Evolutionary conservation across 768 basidiomycete genomes (phyloP).

Genomic region (Ephemerocybe angulata): DNA sequence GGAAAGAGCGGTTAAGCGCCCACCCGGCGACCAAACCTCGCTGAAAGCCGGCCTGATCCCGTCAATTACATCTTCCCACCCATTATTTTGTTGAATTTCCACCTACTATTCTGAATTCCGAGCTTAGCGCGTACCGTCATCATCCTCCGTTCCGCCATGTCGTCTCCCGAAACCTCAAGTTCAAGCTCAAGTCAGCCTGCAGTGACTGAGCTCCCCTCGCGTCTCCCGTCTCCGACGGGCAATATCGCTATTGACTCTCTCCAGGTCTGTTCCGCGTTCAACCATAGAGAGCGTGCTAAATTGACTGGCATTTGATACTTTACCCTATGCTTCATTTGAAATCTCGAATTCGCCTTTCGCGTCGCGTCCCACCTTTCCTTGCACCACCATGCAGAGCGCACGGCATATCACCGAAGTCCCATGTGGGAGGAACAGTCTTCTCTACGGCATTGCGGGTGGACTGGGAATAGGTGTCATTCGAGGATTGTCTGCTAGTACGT

Average conservation of each 20-base stretch:
- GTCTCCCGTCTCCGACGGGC: constrained; percentile 36
- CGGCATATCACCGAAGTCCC: constrained; percentile 66
- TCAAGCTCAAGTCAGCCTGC: constrained; percentile 4
- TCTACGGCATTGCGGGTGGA: constrained; percentile 79
- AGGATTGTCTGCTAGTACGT: constrained; percentile 60
- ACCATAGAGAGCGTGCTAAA: neutral
- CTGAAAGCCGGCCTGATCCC: constrained; percentile 1
- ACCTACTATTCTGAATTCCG: too few species aligned
- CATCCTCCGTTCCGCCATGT: too few species aligned
- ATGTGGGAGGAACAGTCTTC: constrained; percentile 70
- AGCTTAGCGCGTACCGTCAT: too few species aligned
- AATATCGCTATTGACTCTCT: constrained; percentile 33
- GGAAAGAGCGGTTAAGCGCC: too few species aligned
- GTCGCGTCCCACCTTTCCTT: neutral
- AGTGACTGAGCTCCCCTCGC: constrained; percentile 29
- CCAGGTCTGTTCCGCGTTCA: constrained; percentile 21
- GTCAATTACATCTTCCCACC: constrained; percentile 6
- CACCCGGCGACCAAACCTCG: too few species aligned
- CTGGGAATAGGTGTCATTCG: constrained; percentile 73
- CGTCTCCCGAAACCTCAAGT: too few species aligned
- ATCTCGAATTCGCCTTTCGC: neutral
- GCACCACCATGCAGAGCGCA: constrained; percentile 40
- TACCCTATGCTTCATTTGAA: neutral
- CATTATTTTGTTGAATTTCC: too few species aligned
- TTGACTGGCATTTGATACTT: neutral